Evolutionary conservation across 179 eudicot species (phyloP).

Genomic region (Camellia oleifera): DNA sequence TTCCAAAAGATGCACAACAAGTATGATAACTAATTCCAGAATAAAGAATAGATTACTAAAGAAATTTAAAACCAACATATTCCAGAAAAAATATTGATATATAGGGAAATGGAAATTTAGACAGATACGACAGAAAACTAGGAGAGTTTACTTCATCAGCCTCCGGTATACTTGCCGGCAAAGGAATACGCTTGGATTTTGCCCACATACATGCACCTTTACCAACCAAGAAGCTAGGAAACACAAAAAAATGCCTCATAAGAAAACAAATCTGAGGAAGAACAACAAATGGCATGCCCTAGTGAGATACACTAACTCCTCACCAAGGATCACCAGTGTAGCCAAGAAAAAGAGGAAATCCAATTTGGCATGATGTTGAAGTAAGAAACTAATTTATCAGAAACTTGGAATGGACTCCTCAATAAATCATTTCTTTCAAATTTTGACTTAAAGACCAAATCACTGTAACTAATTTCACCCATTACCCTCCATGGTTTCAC

Average conservation of each 20-base stretch:
- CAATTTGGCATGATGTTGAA: no score
- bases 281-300: background rate
- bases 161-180: conserved; percentile 43
- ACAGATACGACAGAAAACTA: conserved; percentile 5
- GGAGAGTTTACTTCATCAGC: conserved; percentile 53
- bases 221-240: conserved; percentile 83
- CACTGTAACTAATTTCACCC: no score
- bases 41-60: background rate
- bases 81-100: background rate
- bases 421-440: no score
- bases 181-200: conserved; percentile 51
- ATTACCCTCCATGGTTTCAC: no score
- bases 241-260: background rate
- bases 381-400: no score
- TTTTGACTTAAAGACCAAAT: no score
- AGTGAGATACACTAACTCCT: conserved; percentile 1
- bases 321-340: conserved; percentile 4
- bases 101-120: background rate
- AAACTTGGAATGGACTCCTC: no score
- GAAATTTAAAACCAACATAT: background rate
- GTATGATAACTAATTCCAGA: background rate
- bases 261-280: background rate
- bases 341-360: background rate
- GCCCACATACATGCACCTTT: conserved; percentile 94
- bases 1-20: conserved; percentile 8